Base-by-base conservation (phyloP, 352 stramenopile genomes). In the Halophytophthora batemanensis region DNA sequence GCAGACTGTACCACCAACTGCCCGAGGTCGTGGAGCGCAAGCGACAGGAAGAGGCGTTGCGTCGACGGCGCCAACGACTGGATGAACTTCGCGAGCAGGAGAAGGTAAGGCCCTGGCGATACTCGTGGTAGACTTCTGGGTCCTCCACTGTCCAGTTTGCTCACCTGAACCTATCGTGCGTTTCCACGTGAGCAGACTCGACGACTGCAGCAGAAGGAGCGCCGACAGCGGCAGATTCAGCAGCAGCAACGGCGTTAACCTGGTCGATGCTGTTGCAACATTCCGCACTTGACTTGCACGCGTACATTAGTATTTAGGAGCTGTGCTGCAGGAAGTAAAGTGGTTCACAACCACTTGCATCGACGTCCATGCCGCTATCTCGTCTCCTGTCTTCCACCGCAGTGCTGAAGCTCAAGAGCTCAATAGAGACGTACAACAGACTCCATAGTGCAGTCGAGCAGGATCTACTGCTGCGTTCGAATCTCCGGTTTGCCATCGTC, bases 21-120 rank as follows among this genome's bases (percentile, higher is more conserved):
- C 83, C 79, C 0, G 83, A 92, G 57, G 77, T 92, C 33, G 53
- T 89, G 11, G 79, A 90, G 61, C 66, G 65, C 10, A 85, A 86
- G 51, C 73, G 77, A 7, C 77, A 92, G 46, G 76, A 92, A 35
- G 79, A 94, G 56, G 59, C 87, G 15, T 58, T 90, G 46, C 68
- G 65, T 19, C 58, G 74, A n/a, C 75, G 83, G 17, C 76, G 76
- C 37, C 50, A 90, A 48, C 78, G 79, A 18, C 68, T 90, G 13
- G 31, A 79, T 25, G 73, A 90, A 47, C 45, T 94, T 37, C 73
- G 77, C 12, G 67, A 90, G 22, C 68, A 89, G 37, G 81, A 90
- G 58, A 85, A 86, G 68, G 75, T 88, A 18, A 46, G 63, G 47
- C 34, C 8, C 25, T 4, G 25, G 17, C 53, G 18, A 31, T 45